phyloP scores from a whole-genome alignment of 1,284 basidiomycete genomes.

The Marasmius oreades region DNA sequence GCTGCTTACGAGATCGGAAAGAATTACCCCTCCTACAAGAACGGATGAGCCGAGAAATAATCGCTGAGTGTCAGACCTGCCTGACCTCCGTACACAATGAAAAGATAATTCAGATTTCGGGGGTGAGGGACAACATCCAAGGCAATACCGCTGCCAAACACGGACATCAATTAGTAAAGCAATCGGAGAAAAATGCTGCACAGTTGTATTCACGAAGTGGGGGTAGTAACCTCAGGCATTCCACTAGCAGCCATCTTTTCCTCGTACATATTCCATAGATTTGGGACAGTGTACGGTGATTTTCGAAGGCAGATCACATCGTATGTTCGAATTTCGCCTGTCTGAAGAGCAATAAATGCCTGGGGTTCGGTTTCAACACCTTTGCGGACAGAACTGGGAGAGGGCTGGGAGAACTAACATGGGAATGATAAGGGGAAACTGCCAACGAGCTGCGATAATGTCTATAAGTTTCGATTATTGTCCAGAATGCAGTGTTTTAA shows the following conservation, averaged over 20 bases:
- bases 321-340: constrained; percentile 63
- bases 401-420: constrained; percentile 48
- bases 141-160: constrained; percentile 34
- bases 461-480: constrained; percentile 9
- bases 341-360: constrained; percentile 58
- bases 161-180: neutral
- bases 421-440: constrained; percentile 72
- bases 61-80: neutral
- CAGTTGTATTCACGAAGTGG: constrained; percentile 38
- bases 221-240: constrained; percentile 35
- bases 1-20: constrained; percentile 64
- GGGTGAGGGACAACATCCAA: constrained; percentile 75
- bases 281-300: constrained; percentile 65
- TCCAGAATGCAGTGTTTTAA: neutral
- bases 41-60: neutral
- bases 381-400: neutral
- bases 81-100: constrained; percentile 79
- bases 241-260: constrained; percentile 59
- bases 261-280: constrained; percentile 77
- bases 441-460: constrained; percentile 45
- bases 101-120: constrained; percentile 74
- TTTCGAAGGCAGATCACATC: constrained; percentile 64
- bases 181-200: too few relatives aligned
- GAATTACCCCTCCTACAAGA: constrained; percentile 61
- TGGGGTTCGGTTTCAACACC: constrained; percentile 22